Percentiles rank a stretch among this genome's conserved stretches.
These are phyloP conservation scores for Atkinsonella texensis DNA, from an alignment of 2,329 filamentous ascomycete species.

Conservation along the genomic window DNA sequence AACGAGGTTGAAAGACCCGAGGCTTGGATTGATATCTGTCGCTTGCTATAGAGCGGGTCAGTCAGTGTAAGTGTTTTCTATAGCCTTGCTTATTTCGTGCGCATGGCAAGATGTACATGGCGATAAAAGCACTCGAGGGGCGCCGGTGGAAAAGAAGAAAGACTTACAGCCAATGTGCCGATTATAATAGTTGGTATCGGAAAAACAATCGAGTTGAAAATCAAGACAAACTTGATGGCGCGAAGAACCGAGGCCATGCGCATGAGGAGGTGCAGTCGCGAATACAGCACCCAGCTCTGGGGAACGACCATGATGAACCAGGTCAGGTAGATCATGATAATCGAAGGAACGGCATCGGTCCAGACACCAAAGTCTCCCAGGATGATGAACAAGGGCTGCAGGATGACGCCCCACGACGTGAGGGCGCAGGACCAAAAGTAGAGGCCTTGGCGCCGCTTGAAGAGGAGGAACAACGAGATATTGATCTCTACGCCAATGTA, in stretches of 20 bases:
- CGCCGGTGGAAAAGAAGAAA: neutral
- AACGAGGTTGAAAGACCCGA: constrained; percentile 21
- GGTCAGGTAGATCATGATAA: constrained; percentile 11
- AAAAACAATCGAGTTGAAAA: constrained; percentile 38
- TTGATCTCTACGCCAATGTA: constrained; percentile 19
- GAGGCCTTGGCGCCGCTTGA: constrained; percentile 16
- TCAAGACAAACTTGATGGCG: constrained; percentile 42
- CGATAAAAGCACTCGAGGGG: neutral
- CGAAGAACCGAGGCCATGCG: constrained; percentile 34
- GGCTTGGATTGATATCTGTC: constrained; percentile 12
- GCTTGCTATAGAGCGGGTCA: constrained; percentile 13
- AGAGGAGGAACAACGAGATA: constrained; percentile 17
- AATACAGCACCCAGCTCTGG: constrained; percentile 47
- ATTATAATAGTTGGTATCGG: constrained; percentile 41
- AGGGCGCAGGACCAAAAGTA: constrained; percentile 23
- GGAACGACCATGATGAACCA: constrained; percentile 40
- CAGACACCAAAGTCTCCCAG: constrained; percentile 22
- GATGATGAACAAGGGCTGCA: constrained; percentile 30
- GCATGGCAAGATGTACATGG: neutral
- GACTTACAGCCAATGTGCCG: constrained; percentile 34
- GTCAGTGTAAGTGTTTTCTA: neutral
- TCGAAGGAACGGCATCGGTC: constrained; percentile 7
- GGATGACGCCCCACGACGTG: constrained; percentile 16
- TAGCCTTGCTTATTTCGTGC: too few species aligned
- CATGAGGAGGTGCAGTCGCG: constrained; percentile 45